Evolutionary conservation across 371 early-diverging fungal genomes (phyloP), one percentile per base, ranked within the genome.

Genomic region (Actinomucor elegans): DNA sequence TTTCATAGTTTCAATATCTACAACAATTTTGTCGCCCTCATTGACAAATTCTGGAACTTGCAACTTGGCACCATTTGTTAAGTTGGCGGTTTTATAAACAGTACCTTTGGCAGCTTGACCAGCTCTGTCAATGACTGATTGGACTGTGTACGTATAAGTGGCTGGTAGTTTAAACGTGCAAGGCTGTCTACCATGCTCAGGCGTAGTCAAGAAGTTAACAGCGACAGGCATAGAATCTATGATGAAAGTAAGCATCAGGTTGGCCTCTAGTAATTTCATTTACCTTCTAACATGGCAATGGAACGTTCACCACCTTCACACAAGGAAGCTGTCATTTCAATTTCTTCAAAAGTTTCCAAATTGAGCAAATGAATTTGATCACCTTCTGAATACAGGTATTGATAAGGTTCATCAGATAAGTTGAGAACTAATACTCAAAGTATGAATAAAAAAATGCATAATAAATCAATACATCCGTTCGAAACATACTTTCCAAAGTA

Each of bases 11-110:
- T 80, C 77, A 7, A 90, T 71, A 55, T 92, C 88, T n/a, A 94
- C 86, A 0, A 88, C 57, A 18, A 94, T 77, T 38, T 64, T 71
- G 32, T 94, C 94, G 9, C 93, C 93, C 18, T 72, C 70, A 55
- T 85, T 73, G 21, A 94, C 83, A 80, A 92, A 93, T 55, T 90
- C 89, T 9, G 93, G 94, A 7, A 94, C 91, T 57, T 72, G 77
- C 21, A 94, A 72, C 42, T 62, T 79, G 17, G 82, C 82, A 9
- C 89, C 92, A 48, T 85, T 87, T n/a, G 84, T 81, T 14, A 92
- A 71, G 4, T 68, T 75, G 4, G 92, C 94, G 0, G 82, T 73
- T 61, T 87, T 85, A 61, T 76, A 90, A 1, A 81, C 80, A 4
- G 88, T 83, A 17, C 90, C 90, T 57, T 86, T 89, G 26, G 77